phyloP scores from a whole-genome alignment of 169 alveolate genomes.

The Plasmodium inui region DNA sequence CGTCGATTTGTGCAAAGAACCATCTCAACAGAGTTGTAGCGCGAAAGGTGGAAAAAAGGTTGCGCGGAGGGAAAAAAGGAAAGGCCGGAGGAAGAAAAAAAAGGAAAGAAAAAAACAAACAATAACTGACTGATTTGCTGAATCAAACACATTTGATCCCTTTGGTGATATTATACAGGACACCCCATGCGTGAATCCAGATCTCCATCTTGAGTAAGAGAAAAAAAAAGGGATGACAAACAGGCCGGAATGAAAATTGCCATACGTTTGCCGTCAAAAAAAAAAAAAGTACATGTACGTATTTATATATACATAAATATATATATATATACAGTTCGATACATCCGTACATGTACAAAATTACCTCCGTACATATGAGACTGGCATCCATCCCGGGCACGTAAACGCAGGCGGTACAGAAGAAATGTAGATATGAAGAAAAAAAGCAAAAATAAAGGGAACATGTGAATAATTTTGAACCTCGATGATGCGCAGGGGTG shows the following conservation, averaged over 20 bases:
- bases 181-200: neutral
- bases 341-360: neutral
- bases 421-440: conserved; percentile 24
- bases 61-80: neutral
- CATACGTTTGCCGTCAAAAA: neutral
- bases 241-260: neutral
- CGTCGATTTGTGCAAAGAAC: neutral
- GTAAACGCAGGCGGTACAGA: conserved; percentile 15
- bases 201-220: neutral
- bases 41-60: neutral
- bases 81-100: neutral
- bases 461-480: conserved; percentile 10
- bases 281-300: neutral
- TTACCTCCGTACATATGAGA: neutral
- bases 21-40: neutral
- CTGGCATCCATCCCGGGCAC: neutral
- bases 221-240: neutral
- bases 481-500: neutral
- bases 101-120: neutral
- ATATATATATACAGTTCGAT: neutral
- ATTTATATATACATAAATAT: neutral
- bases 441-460: conserved; percentile 1
- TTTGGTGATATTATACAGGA: neutral
- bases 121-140: neutral
- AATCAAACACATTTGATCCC: neutral